A percentile compares a stretch with the other conserved stretches of the same genome.
Conservation (phyloP, 2,329 filamentous ascomycete species). For the Aspergillus ochraceus region DNA sequence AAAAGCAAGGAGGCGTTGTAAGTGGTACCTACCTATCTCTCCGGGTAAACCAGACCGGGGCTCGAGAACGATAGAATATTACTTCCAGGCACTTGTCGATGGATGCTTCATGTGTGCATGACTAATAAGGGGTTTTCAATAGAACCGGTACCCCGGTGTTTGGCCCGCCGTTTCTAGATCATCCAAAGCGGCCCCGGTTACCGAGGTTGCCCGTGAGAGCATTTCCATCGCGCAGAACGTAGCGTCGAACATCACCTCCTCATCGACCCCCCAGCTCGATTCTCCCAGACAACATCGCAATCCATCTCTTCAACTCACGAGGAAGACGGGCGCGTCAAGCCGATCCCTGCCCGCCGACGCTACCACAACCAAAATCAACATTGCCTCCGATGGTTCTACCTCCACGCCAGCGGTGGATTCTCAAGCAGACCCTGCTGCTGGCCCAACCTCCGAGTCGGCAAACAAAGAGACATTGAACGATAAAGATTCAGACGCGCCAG, state of each 20-base stretch:
- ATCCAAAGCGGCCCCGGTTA: slow-evolving; percentile 49
- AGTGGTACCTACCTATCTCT: not conserved
- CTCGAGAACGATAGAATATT: not conserved
- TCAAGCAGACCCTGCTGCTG: slow-evolving; percentile 15
- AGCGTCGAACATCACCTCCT: slow-evolving; percentile 35
- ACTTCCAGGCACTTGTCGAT: not conserved
- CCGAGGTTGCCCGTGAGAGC: slow-evolving; percentile 52
- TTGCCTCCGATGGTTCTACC: slow-evolving; percentile 42
- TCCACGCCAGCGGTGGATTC: slow-evolving; percentile 29
- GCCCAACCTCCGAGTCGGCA: slow-evolving; percentile 11
- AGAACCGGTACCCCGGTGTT: slow-evolving; percentile 48
- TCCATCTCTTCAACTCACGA: slow-evolving; percentile 45
- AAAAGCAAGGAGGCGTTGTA: slow-evolving; percentile 20
- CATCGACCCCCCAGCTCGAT: slow-evolving; percentile 31
- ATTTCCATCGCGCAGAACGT: slow-evolving; percentile 45
- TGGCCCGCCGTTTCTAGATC: slow-evolving; percentile 43
- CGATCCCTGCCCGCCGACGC: slow-evolving; percentile 47
- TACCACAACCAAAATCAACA: slow-evolving; percentile 47
- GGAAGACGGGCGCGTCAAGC: slow-evolving; percentile 40
- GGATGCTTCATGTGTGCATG: not conserved
- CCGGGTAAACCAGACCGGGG: not conserved
- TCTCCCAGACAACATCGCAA: slow-evolving; percentile 28
- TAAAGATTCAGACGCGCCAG: slow-evolving; percentile 12
- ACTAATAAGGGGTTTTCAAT: slow-evolving; percentile 12
- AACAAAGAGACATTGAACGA: slow-evolving; percentile 21